Base-by-base conservation (phyloP, 441 rosid genomes). In the Adansonia madagascariensis region DNA sequence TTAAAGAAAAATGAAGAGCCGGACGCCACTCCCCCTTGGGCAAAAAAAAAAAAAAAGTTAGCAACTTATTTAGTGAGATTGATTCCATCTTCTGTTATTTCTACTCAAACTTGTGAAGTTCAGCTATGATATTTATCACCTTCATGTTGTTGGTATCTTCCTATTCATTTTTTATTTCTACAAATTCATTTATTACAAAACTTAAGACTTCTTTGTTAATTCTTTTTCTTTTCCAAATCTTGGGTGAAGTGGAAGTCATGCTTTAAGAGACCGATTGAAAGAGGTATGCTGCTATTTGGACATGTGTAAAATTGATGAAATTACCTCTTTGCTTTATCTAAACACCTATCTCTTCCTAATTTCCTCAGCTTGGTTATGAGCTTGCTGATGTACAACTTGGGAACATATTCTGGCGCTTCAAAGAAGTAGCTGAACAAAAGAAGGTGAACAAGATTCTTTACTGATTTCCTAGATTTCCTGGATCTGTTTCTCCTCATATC, bases 181-280 rank as follows among this genome's bases (percentile, higher is more conserved):
- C 3, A n/a, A 52, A 31, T 46, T 55, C n/a, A 39, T 18, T 71
- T 63, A 15, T 67, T 73, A 27, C 15, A 57, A 46, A 55, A 72
- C 56, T 50, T 79, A 46, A 12, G 62, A 50, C 57, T 70, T 55
- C 18, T 55, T 24, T 49, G 41, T 52, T 50, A 22, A 47, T 57
- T 69, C 0, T 53, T 65, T 67, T 65, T 8, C 41, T 79, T 17
- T 49, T 6, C 5, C 6, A 20, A 76, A 77, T 75, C 67, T 71
- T 9, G 79, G 81, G 57, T 84, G n/a, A 84, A 96, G 98, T 78
- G 99, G 99, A 44, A 95, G 98, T 7, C 98, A 94, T 81, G 99
- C 97, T 46, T 79, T 96, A 79, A 94, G 80, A 75, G 93, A 86
- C 85, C 91, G 91, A 81, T 80, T 94, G 73, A 80, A 78, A 59